Base-by-base conservation (phyloP, 2,329 filamentous ascomycete genomes). In the Teratosphaeriaceae sp. region DNA sequence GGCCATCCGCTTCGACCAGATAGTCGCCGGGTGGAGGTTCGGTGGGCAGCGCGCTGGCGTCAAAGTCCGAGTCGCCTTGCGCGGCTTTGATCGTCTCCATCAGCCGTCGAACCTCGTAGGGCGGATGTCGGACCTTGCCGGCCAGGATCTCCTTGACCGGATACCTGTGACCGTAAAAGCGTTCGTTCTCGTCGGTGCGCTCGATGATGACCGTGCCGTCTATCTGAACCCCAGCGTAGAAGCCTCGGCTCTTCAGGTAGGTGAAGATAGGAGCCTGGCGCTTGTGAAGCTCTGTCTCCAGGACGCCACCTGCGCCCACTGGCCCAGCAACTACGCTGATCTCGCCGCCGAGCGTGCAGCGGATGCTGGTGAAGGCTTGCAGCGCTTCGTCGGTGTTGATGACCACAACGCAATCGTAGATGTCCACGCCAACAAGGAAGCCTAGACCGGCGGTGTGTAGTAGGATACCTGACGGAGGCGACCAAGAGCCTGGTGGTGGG, bases 351-450 rank as follows among this genome's bases (percentile, higher is more conserved):
- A 97, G 70, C 0, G 85, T 92, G 43, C 88, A 80, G 41, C 84
- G 78, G 3, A 90, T 70, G 45, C 81, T 82, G 26, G 85, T 88
- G 60, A 96, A 94, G 1, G 85, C 80, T 52, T 95, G 85, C 36
- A 97, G 70, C 5, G 88, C 88, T 44, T 86, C 77, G 35, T 85
- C 79, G 34, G 85, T 88, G 68, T 94, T 96, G 60, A 96, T 89
- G 26, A 96, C 85, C 7, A 96, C 76, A 12, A 97, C 85, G 59
- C 89, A 95, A 63, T 97, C 90, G 70, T 96, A 97, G 23, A 96
- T 88, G 61, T 97, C 90, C 30, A 95, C 84, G 2, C 89, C 90
- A 5, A 89, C 82, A 41, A 95, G 77, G 59, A 97, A 96, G 26
- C 88, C 90, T 24, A 96, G 74, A 1, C 85, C 88, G 1, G 87